Evolutionary conservation across 106 monocot genomes (phyloP).

Genomic region (Dendrobium chrysotoxum): DNA sequence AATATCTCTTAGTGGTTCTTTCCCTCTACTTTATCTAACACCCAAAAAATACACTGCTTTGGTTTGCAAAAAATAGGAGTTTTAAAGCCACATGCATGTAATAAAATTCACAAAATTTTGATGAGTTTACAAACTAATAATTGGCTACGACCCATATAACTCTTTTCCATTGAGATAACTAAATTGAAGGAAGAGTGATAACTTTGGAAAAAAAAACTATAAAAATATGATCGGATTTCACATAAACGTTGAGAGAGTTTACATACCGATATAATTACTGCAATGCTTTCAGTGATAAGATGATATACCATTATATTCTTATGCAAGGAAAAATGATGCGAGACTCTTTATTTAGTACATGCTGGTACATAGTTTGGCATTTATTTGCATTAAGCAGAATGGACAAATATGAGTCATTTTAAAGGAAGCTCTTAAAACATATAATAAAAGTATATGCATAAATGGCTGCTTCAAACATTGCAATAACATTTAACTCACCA

Average conservation of each 20-base stretch:
- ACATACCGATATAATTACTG: not conserved
- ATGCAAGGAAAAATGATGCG: no score
- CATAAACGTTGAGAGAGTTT: not conserved
- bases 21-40: no score
- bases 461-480: not conserved
- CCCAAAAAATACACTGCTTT: no score
- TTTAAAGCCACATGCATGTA: not conserved
- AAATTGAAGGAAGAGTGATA: not conserved
- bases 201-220: no score
- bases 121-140: not conserved
- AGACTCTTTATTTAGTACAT: not conserved
- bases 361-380: not conserved
- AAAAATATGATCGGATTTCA: not conserved
- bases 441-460: not conserved
- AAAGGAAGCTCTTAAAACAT: not conserved
- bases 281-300: not conserved
- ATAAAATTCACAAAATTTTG: not conserved
- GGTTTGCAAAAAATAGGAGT: no score
- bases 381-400: no score
- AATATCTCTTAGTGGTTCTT: no score
- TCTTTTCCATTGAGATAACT: not conserved
- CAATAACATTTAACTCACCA: not conserved
- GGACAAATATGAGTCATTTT: not conserved
- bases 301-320: not conserved
- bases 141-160: not conserved